A percentile compares a stretch with the other conserved stretches of the same genome.
These are phyloP conservation scores for Friedmanniomyces endolithicus DNA, from an alignment of 495 filamentous ascomycete species.

Conservation along the genomic window DNA sequence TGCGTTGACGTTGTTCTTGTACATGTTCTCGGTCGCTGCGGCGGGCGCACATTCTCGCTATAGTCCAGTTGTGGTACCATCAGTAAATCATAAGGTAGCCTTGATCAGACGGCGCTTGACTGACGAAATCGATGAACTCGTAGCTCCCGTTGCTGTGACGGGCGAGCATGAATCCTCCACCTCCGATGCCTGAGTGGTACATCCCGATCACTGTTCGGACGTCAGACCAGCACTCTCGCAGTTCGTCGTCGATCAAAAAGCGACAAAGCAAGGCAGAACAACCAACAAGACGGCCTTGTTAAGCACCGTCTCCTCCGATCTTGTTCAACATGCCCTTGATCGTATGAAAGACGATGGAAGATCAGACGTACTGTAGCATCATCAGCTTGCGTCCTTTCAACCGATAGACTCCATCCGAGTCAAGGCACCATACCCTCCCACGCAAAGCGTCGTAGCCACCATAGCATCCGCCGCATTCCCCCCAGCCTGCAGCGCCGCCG, in stretches of 20 bases:
- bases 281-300: no score
- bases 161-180: conserved; percentile 80
- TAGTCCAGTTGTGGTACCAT: no score
- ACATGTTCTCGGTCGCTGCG: conserved; percentile 66
- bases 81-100: no score
- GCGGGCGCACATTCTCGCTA: conserved; percentile 66
- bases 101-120: no score
- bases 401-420: conserved; percentile 37
- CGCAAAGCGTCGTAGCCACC: conserved; percentile 31
- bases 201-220: background rate
- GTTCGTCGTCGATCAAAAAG: background rate
- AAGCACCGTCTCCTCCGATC: no score
- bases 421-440: conserved; percentile 45
- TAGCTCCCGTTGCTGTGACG: conserved; percentile 46
- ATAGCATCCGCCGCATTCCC: conserved; percentile 30
- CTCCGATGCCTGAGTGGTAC: conserved; percentile 56
- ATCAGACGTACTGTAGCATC: no score
- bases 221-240: no score
- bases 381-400: no score
- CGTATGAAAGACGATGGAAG: background rate
- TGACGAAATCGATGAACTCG: conserved; percentile 62
- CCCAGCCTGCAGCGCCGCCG: conserved; percentile 46
- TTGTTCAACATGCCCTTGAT: no score
- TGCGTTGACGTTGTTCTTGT: conserved; percentile 37
- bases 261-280: background rate